Evolutionary conservation across 2,329 filamentous ascomycete species (phyloP), one percentile per base, ranked within the genome.

Genomic region (Stagonosporopsis rhizophila): DNA sequence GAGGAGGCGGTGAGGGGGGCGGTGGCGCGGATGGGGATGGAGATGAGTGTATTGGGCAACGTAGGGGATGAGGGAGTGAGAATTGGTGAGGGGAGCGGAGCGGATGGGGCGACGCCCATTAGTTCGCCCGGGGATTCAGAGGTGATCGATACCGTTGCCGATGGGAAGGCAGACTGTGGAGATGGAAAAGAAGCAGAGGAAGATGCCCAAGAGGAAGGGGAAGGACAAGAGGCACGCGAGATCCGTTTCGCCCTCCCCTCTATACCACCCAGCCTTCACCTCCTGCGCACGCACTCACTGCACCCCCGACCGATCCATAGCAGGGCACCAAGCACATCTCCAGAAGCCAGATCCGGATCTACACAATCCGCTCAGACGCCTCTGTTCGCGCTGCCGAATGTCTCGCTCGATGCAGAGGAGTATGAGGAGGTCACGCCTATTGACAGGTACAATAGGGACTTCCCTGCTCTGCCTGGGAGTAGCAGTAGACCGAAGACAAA

Each of bases 331-430:
- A 28, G 2, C 39, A 44, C 5, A 0, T 2, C 23, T 3, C 5
- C 27, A 41, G 22, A 15, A 41, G 20, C 1, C 14, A 27, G 17
- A 28, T 8, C 27, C 27, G 12, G 11, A 28, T 28, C 27, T 12
- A 28, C 9, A 19, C 6, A 35, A 17, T 2, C 15, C 17, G 32
- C 15, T 8, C 6, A 17, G 6, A 17, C 15, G 15, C 23, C 38
- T 4, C 51, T 54, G 12, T 48, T 42, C 17, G 37, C 44, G 2
- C 51, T 48, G 2, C 51, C 51, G 1, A 19, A 44, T 20, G 46
- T 39, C 11, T 22, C 23, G 2, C 39, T 44, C 2, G 44, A 44
- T 17, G 25, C 30, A 0, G 19, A 19, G 35, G 6, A 39, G 1
- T 39, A 27, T n/a, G 40, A 49, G 25, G 40, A 44, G 17, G 14